Evolutionary conservation across 306 rosid genomes (phyloP).

Genomic region (Rubus parviflorus): DNA sequence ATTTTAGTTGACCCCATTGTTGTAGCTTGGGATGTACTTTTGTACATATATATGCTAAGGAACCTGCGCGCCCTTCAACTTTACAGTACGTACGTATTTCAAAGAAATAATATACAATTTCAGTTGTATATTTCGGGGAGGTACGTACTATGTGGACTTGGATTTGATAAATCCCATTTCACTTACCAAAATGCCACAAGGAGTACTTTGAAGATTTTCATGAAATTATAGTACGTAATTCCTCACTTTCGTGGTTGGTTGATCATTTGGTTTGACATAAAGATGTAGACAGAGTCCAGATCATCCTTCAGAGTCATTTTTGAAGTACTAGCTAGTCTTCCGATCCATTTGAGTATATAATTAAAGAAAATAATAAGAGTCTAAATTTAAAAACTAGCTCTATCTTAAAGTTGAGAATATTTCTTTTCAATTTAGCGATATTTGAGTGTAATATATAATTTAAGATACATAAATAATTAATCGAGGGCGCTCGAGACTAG

Average conservation of each 20-base stretch:
- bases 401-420: not conserved
- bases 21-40: not conserved
- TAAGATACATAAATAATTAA: too few species aligned
- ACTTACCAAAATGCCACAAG: not conserved
- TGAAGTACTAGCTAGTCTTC: not conserved
- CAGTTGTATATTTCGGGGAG: not conserved
- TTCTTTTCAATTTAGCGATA: not conserved
- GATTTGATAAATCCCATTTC: not conserved
- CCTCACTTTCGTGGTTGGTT: constrained; percentile 8
- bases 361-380: not conserved
- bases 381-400: not conserved
- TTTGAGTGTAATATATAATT: not conserved
- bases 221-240: not conserved
- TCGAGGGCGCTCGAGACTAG: too few species aligned
- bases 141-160: not conserved
- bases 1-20: not conserved
- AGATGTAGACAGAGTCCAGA: not conserved
- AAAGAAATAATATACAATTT: not conserved
- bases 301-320: not conserved
- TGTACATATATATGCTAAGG: not conserved
- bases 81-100: not conserved
- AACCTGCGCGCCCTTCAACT: not conserved
- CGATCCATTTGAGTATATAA: too few species aligned
- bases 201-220: not conserved
- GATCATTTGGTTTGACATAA: not conserved